Percentiles rank a stretch among this genome's conserved stretches.
phyloP scores from a whole-genome alignment of 176 grass and related monocot genomes.

The Avena sativa region DNA sequence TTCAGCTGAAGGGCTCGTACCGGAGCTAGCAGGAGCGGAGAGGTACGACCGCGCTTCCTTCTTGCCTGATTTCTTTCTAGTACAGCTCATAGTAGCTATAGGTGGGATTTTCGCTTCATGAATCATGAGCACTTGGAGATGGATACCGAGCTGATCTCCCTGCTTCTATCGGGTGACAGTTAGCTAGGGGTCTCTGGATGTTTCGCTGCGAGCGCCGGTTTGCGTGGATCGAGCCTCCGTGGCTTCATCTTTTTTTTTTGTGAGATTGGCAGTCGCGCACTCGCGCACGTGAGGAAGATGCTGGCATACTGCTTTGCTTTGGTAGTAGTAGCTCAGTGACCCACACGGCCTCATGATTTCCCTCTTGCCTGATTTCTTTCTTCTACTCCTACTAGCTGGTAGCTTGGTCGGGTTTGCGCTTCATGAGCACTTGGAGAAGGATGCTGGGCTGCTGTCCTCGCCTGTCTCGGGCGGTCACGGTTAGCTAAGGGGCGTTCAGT shows the following conservation, averaged over 20 bases:
- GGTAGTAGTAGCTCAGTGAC: too few species aligned
- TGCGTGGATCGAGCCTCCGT: neutral
- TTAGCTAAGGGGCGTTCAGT: too few species aligned
- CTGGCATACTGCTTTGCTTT: neutral
- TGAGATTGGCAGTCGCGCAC: neutral
- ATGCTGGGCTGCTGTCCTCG: too few species aligned
- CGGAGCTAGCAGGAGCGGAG: slow-evolving; percentile 5
- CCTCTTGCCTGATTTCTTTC: too few species aligned
- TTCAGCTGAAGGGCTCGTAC: slow-evolving; percentile 19
- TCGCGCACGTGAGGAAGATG: neutral
- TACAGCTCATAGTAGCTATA: neutral
- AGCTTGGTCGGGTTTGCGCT: too few species aligned
- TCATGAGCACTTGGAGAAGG: too few species aligned
- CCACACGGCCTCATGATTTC: too few species aligned
- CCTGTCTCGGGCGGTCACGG: too few species aligned
- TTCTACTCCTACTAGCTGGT: too few species aligned
- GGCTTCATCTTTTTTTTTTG: neutral
- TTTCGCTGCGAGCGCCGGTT: neutral
- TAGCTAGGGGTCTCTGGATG: neutral
- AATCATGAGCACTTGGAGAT: neutral
- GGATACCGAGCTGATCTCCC: neutral
- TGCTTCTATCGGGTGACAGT: neutral
- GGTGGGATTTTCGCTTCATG: neutral
- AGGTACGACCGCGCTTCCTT: slow-evolving; percentile 13
- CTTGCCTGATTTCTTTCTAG: neutral